These are phyloP conservation scores for Combretum micranthum DNA, from an alignment of 345 rosid species.

Conservation along the genomic window DNA sequence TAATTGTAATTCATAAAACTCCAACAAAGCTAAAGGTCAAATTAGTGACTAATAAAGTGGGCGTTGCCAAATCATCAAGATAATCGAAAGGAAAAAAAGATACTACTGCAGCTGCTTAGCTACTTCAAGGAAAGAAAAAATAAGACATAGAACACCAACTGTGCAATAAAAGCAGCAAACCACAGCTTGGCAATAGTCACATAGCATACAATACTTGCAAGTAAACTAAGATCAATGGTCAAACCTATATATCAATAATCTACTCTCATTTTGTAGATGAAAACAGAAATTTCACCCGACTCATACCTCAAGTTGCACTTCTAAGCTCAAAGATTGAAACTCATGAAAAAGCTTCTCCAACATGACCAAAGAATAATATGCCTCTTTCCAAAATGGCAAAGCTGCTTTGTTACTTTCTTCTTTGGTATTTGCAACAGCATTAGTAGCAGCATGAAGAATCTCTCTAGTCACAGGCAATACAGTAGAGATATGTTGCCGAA, in stretches of 20 bases:
- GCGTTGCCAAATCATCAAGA: no score
- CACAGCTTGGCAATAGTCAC: no score
- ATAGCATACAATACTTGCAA: neutral
- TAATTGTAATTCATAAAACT: no score
- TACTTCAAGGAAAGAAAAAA: no score
- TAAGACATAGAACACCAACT: no score
- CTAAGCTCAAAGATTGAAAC: conserved; percentile 33
- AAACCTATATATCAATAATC: neutral
- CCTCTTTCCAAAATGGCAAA: conserved; percentile 74
- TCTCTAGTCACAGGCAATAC: conserved; percentile 37
- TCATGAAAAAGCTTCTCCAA: conserved; percentile 73
- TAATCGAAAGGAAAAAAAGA: no score
- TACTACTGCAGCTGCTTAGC: no score
- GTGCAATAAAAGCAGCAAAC: no score
- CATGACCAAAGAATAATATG: conserved; percentile 78
- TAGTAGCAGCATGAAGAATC: conserved; percentile 49
- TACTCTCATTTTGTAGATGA: neutral
- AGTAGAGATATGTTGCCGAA: conserved; percentile 36
- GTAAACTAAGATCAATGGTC: neutral
- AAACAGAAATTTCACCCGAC: conserved; percentile 1
- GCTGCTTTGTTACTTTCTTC: conserved; percentile 35
- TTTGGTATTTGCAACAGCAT: conserved; percentile 24
- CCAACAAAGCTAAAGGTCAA: no score
- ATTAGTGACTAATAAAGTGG: no score
- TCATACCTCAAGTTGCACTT: conserved; percentile 57